These are phyloP conservation scores for Funneliformis caledonium DNA, from an alignment of 371 early-diverging fungal species.

Conservation along the genomic window DNA sequence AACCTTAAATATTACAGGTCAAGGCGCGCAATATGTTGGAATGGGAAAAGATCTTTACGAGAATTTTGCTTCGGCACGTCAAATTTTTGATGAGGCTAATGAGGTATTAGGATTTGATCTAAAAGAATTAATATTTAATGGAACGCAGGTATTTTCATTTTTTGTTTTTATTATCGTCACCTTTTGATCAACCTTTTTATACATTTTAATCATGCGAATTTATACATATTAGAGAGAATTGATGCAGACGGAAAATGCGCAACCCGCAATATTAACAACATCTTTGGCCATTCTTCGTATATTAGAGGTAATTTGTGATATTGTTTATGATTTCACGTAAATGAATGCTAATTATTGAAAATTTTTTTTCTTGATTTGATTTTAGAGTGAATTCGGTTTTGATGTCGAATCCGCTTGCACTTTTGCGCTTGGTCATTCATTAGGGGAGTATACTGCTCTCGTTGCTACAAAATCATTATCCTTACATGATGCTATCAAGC, in stretches of 20 bases:
- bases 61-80: slow-evolving; percentile 73
- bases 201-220: not conserved
- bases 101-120: slow-evolving; percentile 75
- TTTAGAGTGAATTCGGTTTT: slow-evolving; percentile 74
- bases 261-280: slow-evolving; percentile 92
- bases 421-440: slow-evolving; percentile 88
- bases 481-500: slow-evolving; percentile 78
- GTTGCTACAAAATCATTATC: slow-evolving; percentile 80
- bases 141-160: slow-evolving; percentile 62
- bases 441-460: slow-evolving; percentile 94
- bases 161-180: not conserved
- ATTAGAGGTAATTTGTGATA: slow-evolving; percentile 59
- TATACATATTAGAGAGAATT: slow-evolving; percentile 59
- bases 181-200: not conserved
- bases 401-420: slow-evolving; percentile 72
- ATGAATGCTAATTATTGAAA: not conserved
- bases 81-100: slow-evolving; percentile 89
- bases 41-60: slow-evolving; percentile 94
- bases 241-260: slow-evolving; percentile 88
- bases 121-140: slow-evolving; percentile 83
- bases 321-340: too few species aligned
- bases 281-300: slow-evolving; percentile 90
- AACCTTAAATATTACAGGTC: slow-evolving; percentile 55
- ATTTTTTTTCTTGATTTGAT: not conserved
- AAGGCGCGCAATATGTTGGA: slow-evolving; percentile 88